Percentiles rank a stretch among this genome's conserved stretches.
phyloP scores from a whole-genome alignment of 108 stramenopile species.

The Thalassiosira profunda region DNA sequence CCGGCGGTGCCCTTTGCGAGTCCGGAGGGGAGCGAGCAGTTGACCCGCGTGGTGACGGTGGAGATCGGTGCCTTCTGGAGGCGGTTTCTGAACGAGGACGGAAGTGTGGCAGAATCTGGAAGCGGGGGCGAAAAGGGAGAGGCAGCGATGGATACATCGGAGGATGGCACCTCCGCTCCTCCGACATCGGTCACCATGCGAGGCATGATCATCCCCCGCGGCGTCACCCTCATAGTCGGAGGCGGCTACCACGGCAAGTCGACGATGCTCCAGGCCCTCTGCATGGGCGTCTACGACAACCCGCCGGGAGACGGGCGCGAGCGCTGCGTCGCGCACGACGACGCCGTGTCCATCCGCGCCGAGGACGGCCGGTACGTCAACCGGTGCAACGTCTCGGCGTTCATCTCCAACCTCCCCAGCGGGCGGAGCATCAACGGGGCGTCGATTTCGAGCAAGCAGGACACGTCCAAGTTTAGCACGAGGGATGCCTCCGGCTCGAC shows the following conservation, averaged over 20 bases:
- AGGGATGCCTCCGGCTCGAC: constrained; percentile 93
- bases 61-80: constrained; percentile 56
- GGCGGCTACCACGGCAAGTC: constrained; percentile 98
- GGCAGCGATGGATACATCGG: background rate
- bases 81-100: constrained; percentile 27
- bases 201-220: constrained; percentile 86
- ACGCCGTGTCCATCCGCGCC: constrained; percentile 89
- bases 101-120: background rate
- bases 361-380: constrained; percentile 96
- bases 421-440: background rate
- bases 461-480: constrained; percentile 82
- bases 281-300: constrained; percentile 91
- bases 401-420: constrained; percentile 91
- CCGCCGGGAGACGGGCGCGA: constrained; percentile 93
- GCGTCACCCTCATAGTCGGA: constrained; percentile 94
- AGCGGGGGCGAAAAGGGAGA: background rate
- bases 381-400: constrained; percentile 88
- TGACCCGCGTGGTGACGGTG: constrained; percentile 42
- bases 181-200: constrained; percentile 46
- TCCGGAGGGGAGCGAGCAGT: constrained; percentile 53
- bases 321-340: constrained; percentile 75
- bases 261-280: constrained; percentile 85
- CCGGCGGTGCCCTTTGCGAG: constrained; percentile 77
- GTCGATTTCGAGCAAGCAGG: constrained; percentile 26
- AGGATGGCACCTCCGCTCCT: background rate